phyloP scores from a whole-genome alignment of 2,329 filamentous ascomycete species.

The Diaporthe nobilis region DNA sequence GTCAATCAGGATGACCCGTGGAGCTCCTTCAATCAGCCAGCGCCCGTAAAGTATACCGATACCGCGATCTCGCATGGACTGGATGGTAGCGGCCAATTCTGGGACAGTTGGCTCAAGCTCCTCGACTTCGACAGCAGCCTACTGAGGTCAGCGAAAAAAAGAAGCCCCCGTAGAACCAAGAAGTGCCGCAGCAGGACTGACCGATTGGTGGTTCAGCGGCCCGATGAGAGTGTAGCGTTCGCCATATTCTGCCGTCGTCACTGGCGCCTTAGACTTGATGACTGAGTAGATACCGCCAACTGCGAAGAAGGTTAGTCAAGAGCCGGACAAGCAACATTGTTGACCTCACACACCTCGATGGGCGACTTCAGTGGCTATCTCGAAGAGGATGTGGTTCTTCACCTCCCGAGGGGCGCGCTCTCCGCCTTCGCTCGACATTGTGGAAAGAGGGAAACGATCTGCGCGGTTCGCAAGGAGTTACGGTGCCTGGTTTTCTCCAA shows the following conservation, averaged over 20 bases:
- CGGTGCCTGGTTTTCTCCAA: neutral
- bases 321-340: neutral
- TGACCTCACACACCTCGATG: constrained; percentile 80
- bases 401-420: constrained; percentile 76
- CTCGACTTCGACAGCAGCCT: constrained; percentile 99
- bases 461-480: constrained; percentile 27
- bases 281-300: constrained; percentile 99
- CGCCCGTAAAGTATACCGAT: constrained; percentile 92
- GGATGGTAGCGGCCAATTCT: constrained; percentile 85
- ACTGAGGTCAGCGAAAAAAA: constrained; percentile 43
- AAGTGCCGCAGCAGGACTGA: constrained; percentile 59
- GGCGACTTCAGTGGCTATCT: constrained; percentile 96
- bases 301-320: constrained; percentile 55
- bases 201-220: constrained; percentile 90
- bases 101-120: constrained; percentile 87
- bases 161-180: neutral
- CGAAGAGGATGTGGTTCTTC: constrained; percentile 95
- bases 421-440: constrained; percentile 63
- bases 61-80: constrained; percentile 92
- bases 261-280: constrained; percentile 97
- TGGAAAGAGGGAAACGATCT: constrained; percentile 23
- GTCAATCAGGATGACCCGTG: constrained; percentile 93
- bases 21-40: constrained; percentile 98
- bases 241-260: constrained; percentile 98
- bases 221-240: constrained; percentile 96